A percentile compares a stretch with the other conserved stretches of the same genome.
These are phyloP conservation scores for Lyophyllum atratum DNA, from an alignment of 768 basidiomycete genomes.

Conservation along the genomic window DNA sequence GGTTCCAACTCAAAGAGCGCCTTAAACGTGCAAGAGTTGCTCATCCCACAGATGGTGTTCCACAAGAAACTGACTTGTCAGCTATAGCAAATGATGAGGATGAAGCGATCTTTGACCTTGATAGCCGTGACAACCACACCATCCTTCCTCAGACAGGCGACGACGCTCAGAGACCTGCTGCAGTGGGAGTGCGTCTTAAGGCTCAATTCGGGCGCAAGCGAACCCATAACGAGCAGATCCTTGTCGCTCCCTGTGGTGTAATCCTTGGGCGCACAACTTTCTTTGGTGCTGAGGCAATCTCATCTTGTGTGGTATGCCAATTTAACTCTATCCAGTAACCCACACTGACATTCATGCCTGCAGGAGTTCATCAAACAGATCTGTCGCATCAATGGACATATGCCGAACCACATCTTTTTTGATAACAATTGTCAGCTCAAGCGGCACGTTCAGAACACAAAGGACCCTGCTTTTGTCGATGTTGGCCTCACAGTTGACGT, in stretches of 20 bases:
- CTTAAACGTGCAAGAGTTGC: constrained; percentile 18
- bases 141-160: too few relatives aligned
- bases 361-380: constrained; percentile 5
- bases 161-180: too few relatives aligned
- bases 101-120: too few relatives aligned
- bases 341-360: constrained; percentile 26
- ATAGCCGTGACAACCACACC: too few relatives aligned
- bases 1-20: constrained; percentile 29
- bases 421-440: constrained; percentile 28
- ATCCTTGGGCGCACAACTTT: constrained; percentile 31
- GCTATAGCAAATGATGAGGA: background rate
- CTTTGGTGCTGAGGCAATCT: constrained; percentile 29
- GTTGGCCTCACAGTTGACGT: constrained; percentile 33
- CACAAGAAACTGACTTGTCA: constrained; percentile 17
- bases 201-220: constrained; percentile 28
- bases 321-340: constrained; percentile 23
- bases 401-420: constrained; percentile 20
- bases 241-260: constrained; percentile 33
- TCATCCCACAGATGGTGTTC: constrained; percentile 23
- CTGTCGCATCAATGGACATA: too few relatives aligned
- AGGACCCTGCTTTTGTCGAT: constrained; percentile 18
- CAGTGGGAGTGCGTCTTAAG: constrained; percentile 1
- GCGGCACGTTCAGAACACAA: constrained; percentile 8
- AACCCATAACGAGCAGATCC: constrained; percentile 35
- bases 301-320: background rate